Evolutionary conservation across 805 yeast species (phyloP).

Genomic region (Isabelozyma gotoi): DNA sequence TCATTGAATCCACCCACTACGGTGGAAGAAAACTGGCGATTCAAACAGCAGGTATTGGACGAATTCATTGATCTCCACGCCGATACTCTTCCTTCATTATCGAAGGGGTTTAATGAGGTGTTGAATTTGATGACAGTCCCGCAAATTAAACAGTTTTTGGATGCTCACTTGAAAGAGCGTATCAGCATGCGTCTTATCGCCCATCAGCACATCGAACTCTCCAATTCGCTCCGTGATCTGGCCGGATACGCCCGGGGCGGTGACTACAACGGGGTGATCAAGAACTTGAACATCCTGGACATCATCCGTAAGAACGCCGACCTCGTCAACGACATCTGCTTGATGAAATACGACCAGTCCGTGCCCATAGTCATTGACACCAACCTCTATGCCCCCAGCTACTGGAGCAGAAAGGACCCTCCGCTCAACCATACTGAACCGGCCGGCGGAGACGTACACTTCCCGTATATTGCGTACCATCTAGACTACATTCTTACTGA

Average conservation of each 20-base stretch:
- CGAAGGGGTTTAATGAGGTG: constrained; percentile 80
- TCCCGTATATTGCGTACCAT: constrained; percentile 87
- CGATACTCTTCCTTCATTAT: constrained; percentile 78
- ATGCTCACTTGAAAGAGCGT: constrained; percentile 76
- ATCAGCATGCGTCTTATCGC: constrained; percentile 85
- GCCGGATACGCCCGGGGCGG: constrained; percentile 55
- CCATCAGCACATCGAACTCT: constrained; percentile 75
- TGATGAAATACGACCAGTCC: constrained; percentile 77
- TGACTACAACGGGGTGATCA: constrained; percentile 56
- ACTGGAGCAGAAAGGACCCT: constrained; percentile 29
- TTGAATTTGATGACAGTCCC: constrained; percentile 43
- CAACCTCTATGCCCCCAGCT: constrained; percentile 25
- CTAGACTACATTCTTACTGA: constrained; percentile 87
- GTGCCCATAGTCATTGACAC: constrained; percentile 59
- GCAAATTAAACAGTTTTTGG: constrained; percentile 62
- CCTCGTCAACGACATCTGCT: constrained; percentile 79
- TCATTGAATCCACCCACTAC: constrained; percentile 41
- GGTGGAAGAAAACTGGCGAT: constrained; percentile 51
- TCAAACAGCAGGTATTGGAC: constrained; percentile 50
- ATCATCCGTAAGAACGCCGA: constrained; percentile 65
- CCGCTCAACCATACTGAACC: constrained; percentile 7
- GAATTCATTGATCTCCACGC: constrained; percentile 73
- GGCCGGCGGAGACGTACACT: constrained; percentile 43
- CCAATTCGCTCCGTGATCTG: constrained; percentile 33
- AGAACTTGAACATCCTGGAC: constrained; percentile 60